Percentiles rank a stretch among this genome's conserved stretches.
Conservation (phyloP, 2,329 filamentous ascomycete genomes). For the Macrophomina tecta region DNA sequence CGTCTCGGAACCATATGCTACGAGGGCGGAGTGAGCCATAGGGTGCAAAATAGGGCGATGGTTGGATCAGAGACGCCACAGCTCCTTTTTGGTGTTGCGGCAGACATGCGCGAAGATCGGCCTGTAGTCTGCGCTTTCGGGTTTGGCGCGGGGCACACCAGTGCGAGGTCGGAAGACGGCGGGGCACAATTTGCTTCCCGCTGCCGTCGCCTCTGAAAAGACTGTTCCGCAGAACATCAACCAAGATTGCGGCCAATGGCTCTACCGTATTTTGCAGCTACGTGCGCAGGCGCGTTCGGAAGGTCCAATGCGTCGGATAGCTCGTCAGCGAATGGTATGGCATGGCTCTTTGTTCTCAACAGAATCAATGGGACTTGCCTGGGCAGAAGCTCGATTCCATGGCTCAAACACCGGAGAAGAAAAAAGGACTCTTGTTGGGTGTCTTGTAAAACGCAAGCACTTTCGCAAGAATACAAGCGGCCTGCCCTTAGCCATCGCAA, state of each 20-base stretch:
- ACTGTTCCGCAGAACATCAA: background rate
- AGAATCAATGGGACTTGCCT: too few relatives aligned
- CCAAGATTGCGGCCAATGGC: background rate
- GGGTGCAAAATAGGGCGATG: background rate
- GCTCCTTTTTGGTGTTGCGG: conserved; percentile 21
- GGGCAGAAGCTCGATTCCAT: background rate
- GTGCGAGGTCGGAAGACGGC: conserved; percentile 18
- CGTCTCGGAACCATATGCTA: conserved; percentile 94
- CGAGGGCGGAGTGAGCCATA: conserved; percentile 56
- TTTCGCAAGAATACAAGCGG: background rate
- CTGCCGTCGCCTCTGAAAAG: background rate
- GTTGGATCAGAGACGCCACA: background rate
- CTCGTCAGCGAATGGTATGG: too few relatives aligned
- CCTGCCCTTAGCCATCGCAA: background rate
- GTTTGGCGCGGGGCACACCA: conserved; percentile 22
- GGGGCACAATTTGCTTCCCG: conserved; percentile 16
- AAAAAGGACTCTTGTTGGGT: background rate
- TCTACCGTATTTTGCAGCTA: background rate
- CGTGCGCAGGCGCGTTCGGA: background rate
- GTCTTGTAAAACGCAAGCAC: background rate
- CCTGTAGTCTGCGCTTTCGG: conserved; percentile 15
- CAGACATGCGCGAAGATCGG: conserved; percentile 18
- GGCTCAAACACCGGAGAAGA: background rate
- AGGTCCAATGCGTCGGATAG: background rate
- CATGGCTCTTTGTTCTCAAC: background rate